Evolutionary conservation across 2,329 filamentous ascomycete species (phyloP).

Genomic region (Cryphonectria parasitica): DNA sequence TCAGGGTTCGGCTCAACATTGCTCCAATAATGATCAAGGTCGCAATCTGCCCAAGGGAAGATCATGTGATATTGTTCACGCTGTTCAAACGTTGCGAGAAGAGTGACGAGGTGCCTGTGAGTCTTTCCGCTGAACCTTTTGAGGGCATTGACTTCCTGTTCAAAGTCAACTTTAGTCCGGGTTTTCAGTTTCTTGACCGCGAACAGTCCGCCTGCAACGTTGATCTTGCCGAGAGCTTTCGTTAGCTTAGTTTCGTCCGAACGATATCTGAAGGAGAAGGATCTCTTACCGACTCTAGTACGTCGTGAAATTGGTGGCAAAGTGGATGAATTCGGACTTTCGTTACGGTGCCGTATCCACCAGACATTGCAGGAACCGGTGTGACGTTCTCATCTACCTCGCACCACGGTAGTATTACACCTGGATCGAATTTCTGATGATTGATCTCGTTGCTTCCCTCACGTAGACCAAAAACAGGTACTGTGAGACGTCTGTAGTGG

Average conservation of each 20-base stretch:
- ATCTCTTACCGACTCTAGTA: slow-evolving; percentile 4
- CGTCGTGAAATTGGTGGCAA: slow-evolving; percentile 13
- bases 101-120: slow-evolving; percentile 20
- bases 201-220: slow-evolving; percentile 17
- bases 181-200: slow-evolving; percentile 13
- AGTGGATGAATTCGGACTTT: not conserved
- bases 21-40: slow-evolving; percentile 14
- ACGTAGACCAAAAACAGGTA: not conserved
- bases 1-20: not conserved
- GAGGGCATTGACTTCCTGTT: not conserved
- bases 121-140: slow-evolving; percentile 8
- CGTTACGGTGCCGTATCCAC: slow-evolving; percentile 4
- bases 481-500: not conserved
- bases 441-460: not conserved
- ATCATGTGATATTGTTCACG: slow-evolving; percentile 7
- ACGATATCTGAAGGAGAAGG: not conserved
- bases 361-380: slow-evolving; percentile 14
- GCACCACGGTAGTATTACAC: slow-evolving; percentile 15
- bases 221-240: slow-evolving; percentile 10
- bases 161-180: not conserved
- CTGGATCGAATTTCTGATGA: not conserved
- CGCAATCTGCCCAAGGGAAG: slow-evolving; percentile 19
- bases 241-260: not conserved
- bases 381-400: not conserved
- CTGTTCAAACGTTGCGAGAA: slow-evolving; percentile 11